These are phyloP conservation scores for Wickerhamomyces kurtzmanii DNA, from an alignment of 805 yeast species.

Conservation along the genomic window DNA sequence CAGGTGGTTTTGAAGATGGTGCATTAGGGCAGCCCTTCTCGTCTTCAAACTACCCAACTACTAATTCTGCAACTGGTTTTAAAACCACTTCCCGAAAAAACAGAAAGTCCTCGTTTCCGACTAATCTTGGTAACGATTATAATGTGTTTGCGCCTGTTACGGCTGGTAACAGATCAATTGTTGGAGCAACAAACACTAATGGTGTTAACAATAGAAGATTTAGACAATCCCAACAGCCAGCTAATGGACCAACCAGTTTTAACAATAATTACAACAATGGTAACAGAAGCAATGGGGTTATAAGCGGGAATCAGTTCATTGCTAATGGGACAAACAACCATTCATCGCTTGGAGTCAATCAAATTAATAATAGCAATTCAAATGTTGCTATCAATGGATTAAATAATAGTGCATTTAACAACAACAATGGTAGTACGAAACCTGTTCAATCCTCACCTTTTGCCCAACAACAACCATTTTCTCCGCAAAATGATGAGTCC, in stretches of 20 bases:
- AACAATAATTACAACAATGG: background rate
- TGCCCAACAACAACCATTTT: no score
- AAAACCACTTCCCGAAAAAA: conserved; percentile 34
- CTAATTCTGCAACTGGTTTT: conserved; percentile 4
- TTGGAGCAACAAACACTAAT: conserved; percentile 18
- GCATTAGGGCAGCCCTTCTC: no score
- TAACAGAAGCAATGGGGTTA: background rate
- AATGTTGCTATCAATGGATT: background rate
- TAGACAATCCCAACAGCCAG: background rate
- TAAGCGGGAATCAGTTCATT: background rate
- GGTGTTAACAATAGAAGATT: background rate
- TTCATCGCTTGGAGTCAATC: no score
- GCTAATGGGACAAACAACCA: no score
- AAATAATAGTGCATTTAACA: no score
- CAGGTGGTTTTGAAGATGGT: no score
- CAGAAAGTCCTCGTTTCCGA: conserved; percentile 28
- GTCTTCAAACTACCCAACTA: no score
- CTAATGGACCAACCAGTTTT: background rate
- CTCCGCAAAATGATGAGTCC: no score
- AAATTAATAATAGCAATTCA: no score
- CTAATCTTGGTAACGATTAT: conserved; percentile 7
- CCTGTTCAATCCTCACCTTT: no score
- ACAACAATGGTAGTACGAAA: no score
- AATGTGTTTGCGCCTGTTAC: conserved; percentile 5
- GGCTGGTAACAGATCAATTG: conserved; percentile 15